Evolutionary conservation across 2,329 filamentous ascomycete species (phyloP), one percentile per base, ranked within the genome.

Genomic region (Fusarium solani-melongenae): DNA sequence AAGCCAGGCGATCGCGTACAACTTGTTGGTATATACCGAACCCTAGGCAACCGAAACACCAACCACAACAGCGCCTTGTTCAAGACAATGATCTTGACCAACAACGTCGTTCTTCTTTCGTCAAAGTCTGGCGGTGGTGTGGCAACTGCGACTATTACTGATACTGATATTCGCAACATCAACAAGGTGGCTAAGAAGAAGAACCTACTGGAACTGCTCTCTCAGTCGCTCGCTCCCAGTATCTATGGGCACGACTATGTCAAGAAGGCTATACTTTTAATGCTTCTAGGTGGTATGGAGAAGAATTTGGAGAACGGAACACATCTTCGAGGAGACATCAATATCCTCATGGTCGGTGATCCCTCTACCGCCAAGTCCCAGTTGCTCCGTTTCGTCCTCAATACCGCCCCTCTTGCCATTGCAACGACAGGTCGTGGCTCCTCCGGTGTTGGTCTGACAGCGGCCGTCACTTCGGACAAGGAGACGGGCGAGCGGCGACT

Each of bases 281-380:
- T 98, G 94, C 88, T 99, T 31, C 87, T 99, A 15, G 94, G 96
- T 79, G 96, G 96, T 67, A 95, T 97, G 89, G 96, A 99, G 86
- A 99, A 99, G 88, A 99, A 99, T 79, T 84, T 99, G 65, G 96
- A 98, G 72, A 99, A 99, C 77, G 96, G 96, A 67, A 98, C 96
- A 1, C 96, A 99, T 89, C 85, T 99, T 81, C 93, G 96, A 88
- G 96, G 96, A 86, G 96, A 99, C 80, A 98, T 99, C 85, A 99
- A 99, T 82, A 98, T 99, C 75, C 88, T 99, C 59, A 98, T 99
- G 96, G 96, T 99, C 49, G 96, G 96, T 84, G 96, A 99, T 82
- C 96, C 96, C 4, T 99, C 96, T 1, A 99, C 96, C 0, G 96
- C 96, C 69, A 99, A 99, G 82, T 99, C 96, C n/a, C 96, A 99